Evolutionary conservation across 805 yeast species (phyloP).

Genomic region (Candida pseudoglaebosa): DNA sequence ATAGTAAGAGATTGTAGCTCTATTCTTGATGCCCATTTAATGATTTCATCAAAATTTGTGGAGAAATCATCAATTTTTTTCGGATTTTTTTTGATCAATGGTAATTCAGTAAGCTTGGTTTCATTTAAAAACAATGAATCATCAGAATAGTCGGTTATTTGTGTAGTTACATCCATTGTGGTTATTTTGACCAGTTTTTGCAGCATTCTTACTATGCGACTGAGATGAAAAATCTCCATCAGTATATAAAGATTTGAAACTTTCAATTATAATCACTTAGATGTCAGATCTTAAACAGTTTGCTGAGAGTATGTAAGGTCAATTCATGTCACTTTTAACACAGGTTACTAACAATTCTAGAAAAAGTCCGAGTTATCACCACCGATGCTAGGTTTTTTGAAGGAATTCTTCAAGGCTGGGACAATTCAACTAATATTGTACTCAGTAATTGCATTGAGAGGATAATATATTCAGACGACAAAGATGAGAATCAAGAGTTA

Average conservation of each 20-base stretch:
- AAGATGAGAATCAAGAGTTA: constrained; percentile 35
- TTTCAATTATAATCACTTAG: neutral
- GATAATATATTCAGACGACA: constrained; percentile 40
- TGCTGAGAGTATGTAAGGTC: constrained; percentile 28
- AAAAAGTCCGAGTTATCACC: constrained; percentile 37
- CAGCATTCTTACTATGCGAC: constrained; percentile 4
- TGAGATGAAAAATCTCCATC: constrained; percentile 8
- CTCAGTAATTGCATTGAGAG: constrained; percentile 51
- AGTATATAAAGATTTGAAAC: neutral
- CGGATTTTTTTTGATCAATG: neutral
- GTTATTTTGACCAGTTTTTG: neutral
- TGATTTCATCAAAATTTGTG: constrained; percentile 9
- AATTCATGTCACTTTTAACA: neutral
- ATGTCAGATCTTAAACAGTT: constrained; percentile 33
- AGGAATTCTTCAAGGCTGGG: constrained; percentile 52
- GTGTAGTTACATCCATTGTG: neutral
- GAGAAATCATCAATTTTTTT: constrained; percentile 1
- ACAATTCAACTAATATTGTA: constrained; percentile 59
- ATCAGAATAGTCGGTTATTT: constrained; percentile 3
- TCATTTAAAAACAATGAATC: constrained; percentile 1
- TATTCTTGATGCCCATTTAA: constrained; percentile 27
- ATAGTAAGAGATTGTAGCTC: constrained; percentile 27
- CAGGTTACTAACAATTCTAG: constrained; percentile 24
- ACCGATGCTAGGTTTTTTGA: constrained; percentile 42
- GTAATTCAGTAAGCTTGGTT: constrained; percentile 1